Evolutionary conservation across 371 early-diverging fungal genomes (phyloP).

Genomic region (Mortierella sp.): DNA sequence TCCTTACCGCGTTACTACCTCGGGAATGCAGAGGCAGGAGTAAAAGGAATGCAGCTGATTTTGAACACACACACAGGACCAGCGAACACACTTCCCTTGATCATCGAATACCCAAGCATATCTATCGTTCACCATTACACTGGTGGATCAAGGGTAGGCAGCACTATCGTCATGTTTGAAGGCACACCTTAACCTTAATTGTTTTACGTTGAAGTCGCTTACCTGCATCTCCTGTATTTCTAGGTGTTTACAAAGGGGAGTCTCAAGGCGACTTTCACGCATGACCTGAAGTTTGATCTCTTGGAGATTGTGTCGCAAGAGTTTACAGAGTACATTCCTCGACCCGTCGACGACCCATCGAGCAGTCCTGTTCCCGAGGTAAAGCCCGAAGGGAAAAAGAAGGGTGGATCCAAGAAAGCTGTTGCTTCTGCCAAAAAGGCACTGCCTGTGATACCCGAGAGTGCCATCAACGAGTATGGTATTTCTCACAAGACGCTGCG

Average conservation of each 20-base stretch:
- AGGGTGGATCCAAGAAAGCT: conserved; percentile 21
- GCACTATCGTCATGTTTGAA: background rate
- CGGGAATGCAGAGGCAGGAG: conserved; percentile 32
- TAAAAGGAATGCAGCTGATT: conserved; percentile 34
- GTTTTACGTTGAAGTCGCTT: background rate
- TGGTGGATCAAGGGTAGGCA: conserved; percentile 40
- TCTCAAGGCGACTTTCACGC: conserved; percentile 38
- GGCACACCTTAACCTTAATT: no score
- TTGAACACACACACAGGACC: conserved; percentile 22
- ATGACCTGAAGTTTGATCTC: conserved; percentile 37
- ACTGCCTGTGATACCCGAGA: conserved; percentile 31
- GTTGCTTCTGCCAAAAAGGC: conserved; percentile 14
- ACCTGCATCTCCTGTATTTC: background rate
- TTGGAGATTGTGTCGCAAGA: conserved; percentile 28
- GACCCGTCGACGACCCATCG: conserved; percentile 21
- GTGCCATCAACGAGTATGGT: conserved; percentile 44
- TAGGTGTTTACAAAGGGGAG: conserved; percentile 40
- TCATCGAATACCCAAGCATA: conserved; percentile 33
- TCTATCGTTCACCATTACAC: conserved; percentile 31
- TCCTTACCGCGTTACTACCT: conserved; percentile 39
- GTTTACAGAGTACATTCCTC: conserved; percentile 31
- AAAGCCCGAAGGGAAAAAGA: conserved; percentile 43
- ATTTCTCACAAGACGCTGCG: conserved; percentile 31
- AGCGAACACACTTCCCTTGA: conserved; percentile 16
- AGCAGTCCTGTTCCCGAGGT: conserved; percentile 17